Conservation (phyloP, 148 eudicot species). For the Rhododendron simsii region DNA sequence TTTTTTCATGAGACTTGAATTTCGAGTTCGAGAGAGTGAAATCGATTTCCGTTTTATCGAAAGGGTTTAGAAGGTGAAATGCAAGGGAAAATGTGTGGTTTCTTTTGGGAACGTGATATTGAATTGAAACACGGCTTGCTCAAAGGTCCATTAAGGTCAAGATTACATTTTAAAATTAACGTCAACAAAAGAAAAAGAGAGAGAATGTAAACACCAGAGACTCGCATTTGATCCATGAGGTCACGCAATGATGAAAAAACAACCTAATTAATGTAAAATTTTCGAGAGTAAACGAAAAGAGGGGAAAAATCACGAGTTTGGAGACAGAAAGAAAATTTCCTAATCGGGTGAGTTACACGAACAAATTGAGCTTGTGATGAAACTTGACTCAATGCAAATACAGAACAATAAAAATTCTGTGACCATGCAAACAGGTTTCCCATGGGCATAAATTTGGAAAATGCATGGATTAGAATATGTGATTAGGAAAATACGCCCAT, state of each 20-base stretch:
- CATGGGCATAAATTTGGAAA: too few species aligned
- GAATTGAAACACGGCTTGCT: not conserved
- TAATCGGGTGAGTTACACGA: not conserved
- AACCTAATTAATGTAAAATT: too few species aligned
- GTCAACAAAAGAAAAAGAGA: too few species aligned
- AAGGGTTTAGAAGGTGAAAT: not conserved
- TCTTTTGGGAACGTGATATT: too few species aligned
- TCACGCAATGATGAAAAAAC: too few species aligned
- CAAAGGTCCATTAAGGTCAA: not conserved
- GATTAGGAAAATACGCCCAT: not conserved
- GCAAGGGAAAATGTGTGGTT: not conserved
- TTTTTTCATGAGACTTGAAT: not conserved
- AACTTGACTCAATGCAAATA: not conserved
- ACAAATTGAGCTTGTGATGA: not conserved
- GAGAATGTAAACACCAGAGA: too few species aligned
- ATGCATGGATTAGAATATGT: not conserved
- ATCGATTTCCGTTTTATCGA: not conserved
- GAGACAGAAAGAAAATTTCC: too few species aligned
- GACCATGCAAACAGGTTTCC: not conserved
- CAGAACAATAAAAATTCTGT: too few species aligned
- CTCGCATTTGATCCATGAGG: too few species aligned
- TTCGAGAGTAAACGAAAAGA: too few species aligned
- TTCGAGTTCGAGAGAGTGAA: not conserved
- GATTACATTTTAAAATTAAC: too few species aligned
- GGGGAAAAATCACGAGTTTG: too few species aligned